Evolutionary conservation across 768 basidiomycete genomes (phyloP).

Genomic region (Amanita molliuscula): DNA sequence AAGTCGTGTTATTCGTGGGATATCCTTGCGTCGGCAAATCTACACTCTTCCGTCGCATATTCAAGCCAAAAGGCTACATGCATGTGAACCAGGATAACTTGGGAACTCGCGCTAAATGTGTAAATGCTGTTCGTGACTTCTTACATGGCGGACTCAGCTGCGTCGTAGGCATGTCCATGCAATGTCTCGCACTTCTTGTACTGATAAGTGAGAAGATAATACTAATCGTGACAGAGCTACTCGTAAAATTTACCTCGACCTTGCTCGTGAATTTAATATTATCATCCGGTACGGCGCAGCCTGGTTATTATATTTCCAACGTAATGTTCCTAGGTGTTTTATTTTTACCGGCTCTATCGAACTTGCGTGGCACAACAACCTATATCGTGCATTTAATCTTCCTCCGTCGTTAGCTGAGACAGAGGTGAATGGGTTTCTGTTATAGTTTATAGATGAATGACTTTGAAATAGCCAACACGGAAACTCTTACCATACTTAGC

Average conservation of each 20-base stretch:
- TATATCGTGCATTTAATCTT: conserved; percentile 69
- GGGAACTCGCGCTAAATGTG: conserved; percentile 63
- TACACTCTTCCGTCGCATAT: conserved; percentile 63
- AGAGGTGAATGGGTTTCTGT: conserved; percentile 25
- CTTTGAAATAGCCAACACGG: conserved; percentile 31
- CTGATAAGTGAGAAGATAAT: conserved; percentile 50
- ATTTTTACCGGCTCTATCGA: conserved; percentile 67
- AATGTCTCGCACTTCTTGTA: not conserved
- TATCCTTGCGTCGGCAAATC: conserved; percentile 69
- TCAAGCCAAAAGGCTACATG: conserved; percentile 55
- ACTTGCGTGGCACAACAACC: conserved; percentile 88
- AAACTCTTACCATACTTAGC: conserved; percentile 49
- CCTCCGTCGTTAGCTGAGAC: conserved; percentile 31
- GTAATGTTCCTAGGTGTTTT: conserved; percentile 46
- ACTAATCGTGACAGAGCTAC: conserved; percentile 76
- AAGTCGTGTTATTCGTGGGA: conserved; percentile 41
- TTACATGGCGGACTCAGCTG: conserved; percentile 51
- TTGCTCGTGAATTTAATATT: conserved; percentile 47
- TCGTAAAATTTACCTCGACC: conserved; percentile 58
- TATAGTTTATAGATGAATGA: conserved; percentile 1
- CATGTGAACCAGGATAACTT: conserved; percentile 87
- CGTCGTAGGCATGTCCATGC: conserved; percentile 56
- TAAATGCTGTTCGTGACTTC: conserved; percentile 49
- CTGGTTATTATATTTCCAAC: not conserved
- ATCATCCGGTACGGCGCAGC: conserved; percentile 37